A percentile compares a stretch with the other conserved stretches of the same genome.
Conservation (phyloP, 306 rosid genomes). For the Fragaria ananassa region DNA sequence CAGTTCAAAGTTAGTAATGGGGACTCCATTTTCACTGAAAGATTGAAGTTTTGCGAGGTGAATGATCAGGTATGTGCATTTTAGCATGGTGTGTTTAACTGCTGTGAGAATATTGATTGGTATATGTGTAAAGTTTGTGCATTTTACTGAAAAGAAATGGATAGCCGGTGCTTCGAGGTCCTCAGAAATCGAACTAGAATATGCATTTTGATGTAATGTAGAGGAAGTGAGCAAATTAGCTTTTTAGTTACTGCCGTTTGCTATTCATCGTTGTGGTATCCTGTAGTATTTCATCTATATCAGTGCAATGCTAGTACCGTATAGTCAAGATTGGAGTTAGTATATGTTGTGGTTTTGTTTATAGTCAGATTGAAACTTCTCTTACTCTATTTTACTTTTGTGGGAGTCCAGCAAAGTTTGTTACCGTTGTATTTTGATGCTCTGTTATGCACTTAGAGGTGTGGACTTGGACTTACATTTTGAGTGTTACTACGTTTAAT, state of each 20-base stretch:
- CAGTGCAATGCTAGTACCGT: neutral
- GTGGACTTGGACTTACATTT: neutral
- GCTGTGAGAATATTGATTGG: too few relatives aligned
- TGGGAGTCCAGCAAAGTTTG: neutral
- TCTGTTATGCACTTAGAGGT: neutral
- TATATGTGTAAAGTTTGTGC: neutral
- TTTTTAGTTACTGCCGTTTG: neutral
- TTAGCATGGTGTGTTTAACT: neutral
- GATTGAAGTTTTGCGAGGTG: slow-evolving; percentile 81
- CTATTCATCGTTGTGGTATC: neutral
- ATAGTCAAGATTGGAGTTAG: neutral
- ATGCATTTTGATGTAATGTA: neutral
- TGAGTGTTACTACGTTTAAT: neutral
- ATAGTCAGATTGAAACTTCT: neutral
- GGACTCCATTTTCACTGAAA: slow-evolving; percentile 81
- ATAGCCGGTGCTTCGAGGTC: neutral
- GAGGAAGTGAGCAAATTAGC: neutral
- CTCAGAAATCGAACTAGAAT: neutral
- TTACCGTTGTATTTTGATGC: neutral
- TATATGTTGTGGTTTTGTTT: neutral
- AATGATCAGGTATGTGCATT: slow-evolving; percentile 68
- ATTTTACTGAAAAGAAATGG: neutral
- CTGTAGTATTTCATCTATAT: neutral
- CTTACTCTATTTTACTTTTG: neutral
- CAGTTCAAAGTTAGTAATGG: slow-evolving; percentile 89